These are phyloP conservation scores for Mycena polygramma DNA, from an alignment of 768 basidiomycete genomes.

Conservation along the genomic window DNA sequence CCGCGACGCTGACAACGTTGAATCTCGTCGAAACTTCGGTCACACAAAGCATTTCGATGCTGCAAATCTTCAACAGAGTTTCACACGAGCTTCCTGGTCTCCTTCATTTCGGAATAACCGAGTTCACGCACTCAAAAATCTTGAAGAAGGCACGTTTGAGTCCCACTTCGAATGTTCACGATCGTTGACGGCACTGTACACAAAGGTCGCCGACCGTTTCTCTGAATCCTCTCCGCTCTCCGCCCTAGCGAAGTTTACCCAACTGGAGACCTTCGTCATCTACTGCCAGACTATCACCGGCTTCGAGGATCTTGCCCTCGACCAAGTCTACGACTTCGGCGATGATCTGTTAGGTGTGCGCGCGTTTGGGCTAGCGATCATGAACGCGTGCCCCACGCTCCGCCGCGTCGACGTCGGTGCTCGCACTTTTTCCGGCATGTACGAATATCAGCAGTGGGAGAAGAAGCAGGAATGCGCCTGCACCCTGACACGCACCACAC, in stretches of 20 bases:
- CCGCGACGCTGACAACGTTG: slow-evolving; percentile 29
- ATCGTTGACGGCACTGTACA: not conserved
- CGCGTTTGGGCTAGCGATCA: slow-evolving; percentile 5
- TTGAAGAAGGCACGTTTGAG: too few relatives aligned
- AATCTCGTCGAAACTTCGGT: slow-evolving; percentile 16
- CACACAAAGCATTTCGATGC: not conserved
- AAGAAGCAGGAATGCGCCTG: slow-evolving; percentile 5
- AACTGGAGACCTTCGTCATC: slow-evolving; percentile 24
- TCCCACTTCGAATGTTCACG: too few relatives aligned
- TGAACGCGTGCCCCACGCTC: slow-evolving; percentile 23
- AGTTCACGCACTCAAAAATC: not conserved
- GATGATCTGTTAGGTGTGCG: not conserved
- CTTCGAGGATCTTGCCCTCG: not conserved
- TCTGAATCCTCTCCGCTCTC: not conserved
- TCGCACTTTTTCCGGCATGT: not conserved
- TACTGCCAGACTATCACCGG: slow-evolving; percentile 18
- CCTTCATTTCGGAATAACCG: slow-evolving; percentile 25
- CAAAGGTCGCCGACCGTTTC: not conserved
- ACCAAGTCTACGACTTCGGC: slow-evolving; percentile 3
- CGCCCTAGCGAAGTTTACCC: slow-evolving; percentile 9
- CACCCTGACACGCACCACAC: slow-evolving; percentile 8
- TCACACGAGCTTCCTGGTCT: slow-evolving; percentile 12
- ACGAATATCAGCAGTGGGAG: not conserved
- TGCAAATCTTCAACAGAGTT: slow-evolving; percentile 6
- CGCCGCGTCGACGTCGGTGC: slow-evolving; percentile 15